Percentiles rank a stretch among this genome's conserved stretches.
Evolutionary conservation across 2,329 filamentous ascomycete species (phyloP).

Genomic region (Cryphonectria carpinicola): DNA sequence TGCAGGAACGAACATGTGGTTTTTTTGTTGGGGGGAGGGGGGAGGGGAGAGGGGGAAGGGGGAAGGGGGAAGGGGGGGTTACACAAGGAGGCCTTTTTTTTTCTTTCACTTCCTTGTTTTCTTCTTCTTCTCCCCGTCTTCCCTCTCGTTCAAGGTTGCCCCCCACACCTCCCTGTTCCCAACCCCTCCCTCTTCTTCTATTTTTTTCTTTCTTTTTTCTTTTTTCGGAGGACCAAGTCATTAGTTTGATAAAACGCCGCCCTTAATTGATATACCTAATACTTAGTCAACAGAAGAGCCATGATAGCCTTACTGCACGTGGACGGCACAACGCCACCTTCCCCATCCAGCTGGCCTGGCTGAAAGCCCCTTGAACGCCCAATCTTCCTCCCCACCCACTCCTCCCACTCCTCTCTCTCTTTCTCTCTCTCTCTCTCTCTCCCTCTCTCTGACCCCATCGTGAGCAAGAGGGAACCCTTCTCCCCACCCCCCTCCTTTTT

Average conservation of each 20-base stretch:
- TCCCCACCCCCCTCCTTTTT: not conserved
- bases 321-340: conserved; percentile 3
- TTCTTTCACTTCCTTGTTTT: not conserved
- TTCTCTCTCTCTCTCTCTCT: not conserved
- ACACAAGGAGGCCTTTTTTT: too few species aligned
- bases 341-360: not conserved
- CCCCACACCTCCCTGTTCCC: not conserved
- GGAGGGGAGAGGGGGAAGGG: too few species aligned
- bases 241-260: not conserved
- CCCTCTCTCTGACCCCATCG: not conserved
- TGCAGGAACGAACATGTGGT: not conserved
- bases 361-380: not conserved
- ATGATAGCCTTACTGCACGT: not conserved
- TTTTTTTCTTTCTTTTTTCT: too few species aligned
- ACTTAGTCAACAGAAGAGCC: not conserved
- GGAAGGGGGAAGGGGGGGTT: too few species aligned
- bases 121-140: too few species aligned
- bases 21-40: not conserved
- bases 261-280: not conserved
- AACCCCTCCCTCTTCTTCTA: not conserved
- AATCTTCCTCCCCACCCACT: not conserved
- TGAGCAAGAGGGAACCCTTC: not conserved
- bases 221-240: not conserved
- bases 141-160: too few species aligned
- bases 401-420: too few species aligned